phyloP scores from a whole-genome alignment of 306 rosid genomes.

The Rosa chinensis region DNA sequence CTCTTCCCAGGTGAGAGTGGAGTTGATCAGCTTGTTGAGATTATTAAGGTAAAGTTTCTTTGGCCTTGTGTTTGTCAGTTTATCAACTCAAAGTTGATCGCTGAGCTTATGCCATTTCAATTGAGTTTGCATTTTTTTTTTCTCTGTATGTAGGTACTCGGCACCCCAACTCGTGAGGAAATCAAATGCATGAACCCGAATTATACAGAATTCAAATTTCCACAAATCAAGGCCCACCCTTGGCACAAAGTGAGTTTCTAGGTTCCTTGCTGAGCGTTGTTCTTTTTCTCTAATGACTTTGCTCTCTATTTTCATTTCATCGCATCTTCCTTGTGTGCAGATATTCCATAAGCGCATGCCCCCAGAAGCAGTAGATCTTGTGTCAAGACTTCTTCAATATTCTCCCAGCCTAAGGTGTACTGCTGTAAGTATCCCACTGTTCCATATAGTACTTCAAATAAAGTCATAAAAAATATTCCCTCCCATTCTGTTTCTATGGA shows the following conservation, averaged over 20 bases:
- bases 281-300: conserved; percentile 1
- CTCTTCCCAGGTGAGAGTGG: conserved; percentile 71
- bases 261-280: conserved; percentile 5
- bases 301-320: conserved; percentile 1
- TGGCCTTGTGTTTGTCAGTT: not conserved
- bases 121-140: not conserved
- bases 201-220: conserved; percentile 66
- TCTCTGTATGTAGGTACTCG: conserved; percentile 45
- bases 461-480: not conserved
- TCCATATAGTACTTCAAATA: not conserved
- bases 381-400: conserved; percentile 70
- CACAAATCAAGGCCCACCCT: conserved; percentile 59
- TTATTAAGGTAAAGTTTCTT: conserved; percentile 51
- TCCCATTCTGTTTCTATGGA: not conserved
- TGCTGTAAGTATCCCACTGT: conserved; percentile 44
- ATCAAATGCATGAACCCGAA: conserved; percentile 77
- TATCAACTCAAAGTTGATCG: conserved; percentile 1
- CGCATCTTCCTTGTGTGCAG: conserved; percentile 25
- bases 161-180: conserved; percentile 75
- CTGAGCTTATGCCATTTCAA: not conserved
- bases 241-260: conserved; percentile 54
- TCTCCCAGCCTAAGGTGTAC: conserved; percentile 65
- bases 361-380: conserved; percentile 67
- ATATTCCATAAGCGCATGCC: conserved; percentile 72
- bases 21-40: conserved; percentile 78